phyloP scores from a whole-genome alignment of 2,329 filamentous ascomycete species.

The Xylaria sp. region DNA sequence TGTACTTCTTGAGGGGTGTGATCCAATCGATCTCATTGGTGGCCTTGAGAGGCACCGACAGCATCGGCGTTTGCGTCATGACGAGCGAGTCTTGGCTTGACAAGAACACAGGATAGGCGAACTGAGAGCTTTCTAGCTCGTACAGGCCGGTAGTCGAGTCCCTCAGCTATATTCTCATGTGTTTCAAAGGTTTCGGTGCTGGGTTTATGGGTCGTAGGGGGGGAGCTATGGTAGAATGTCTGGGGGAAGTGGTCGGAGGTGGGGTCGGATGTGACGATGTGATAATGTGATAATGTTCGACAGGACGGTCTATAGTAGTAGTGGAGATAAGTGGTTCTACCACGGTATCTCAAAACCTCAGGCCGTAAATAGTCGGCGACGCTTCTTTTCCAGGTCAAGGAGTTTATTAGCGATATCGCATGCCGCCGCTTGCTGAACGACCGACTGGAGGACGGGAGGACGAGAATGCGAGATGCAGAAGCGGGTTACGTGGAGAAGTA shows the following conservation, averaged over 20 bases:
- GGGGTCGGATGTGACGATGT: constrained; percentile 38
- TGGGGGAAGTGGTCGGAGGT: constrained; percentile 30
- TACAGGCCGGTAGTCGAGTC: constrained; percentile 21
- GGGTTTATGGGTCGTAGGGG: constrained; percentile 18
- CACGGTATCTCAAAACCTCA: constrained; percentile 6
- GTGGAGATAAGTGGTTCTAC: constrained; percentile 16
- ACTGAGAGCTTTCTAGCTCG: constrained; percentile 34
- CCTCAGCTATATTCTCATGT: constrained; percentile 34
- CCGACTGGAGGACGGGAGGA: neutral
- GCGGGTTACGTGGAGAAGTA: constrained; percentile 33
- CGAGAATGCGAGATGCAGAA: constrained; percentile 25
- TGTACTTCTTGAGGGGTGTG: constrained; percentile 89
- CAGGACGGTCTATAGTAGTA: constrained; percentile 9
- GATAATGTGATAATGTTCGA: constrained; percentile 35
- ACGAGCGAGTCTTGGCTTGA: constrained; percentile 29
- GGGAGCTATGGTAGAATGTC: constrained; percentile 21
- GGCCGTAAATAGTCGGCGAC: constrained; percentile 6
- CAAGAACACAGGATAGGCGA: constrained; percentile 23
- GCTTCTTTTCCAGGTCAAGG: constrained; percentile 11
- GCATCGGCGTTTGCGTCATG: constrained; percentile 92
- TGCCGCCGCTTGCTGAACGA: constrained; percentile 7
- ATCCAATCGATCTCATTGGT: constrained; percentile 99
- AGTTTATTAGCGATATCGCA: constrained; percentile 17
- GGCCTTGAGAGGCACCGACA: constrained; percentile 89
- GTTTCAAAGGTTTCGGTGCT: constrained; percentile 8